Evolutionary conservation across 371 early-diverging fungal genomes (phyloP).

Genomic region (Apophysomyces ossiformis): DNA sequence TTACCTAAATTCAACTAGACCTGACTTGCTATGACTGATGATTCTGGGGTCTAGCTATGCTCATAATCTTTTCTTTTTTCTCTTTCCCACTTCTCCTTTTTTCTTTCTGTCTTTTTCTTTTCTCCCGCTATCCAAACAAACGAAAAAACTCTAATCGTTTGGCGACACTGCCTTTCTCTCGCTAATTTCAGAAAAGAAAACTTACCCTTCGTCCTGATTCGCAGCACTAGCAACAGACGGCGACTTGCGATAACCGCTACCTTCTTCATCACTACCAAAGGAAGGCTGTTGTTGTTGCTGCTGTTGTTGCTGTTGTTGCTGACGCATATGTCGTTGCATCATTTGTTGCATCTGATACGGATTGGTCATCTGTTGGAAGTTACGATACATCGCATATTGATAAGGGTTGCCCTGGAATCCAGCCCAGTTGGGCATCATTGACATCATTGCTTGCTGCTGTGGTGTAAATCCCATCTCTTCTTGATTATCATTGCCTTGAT

Average conservation of each 20-base stretch:
- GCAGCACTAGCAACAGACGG: constrained; percentile 35
- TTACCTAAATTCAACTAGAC: constrained; percentile 27
- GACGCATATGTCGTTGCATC: constrained; percentile 37
- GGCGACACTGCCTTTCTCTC: neutral
- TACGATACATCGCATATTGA: constrained; percentile 34
- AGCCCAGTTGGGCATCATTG: constrained; percentile 29
- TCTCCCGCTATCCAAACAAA: constrained; percentile 4
- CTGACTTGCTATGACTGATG: constrained; percentile 24
- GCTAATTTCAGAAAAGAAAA: constrained; percentile 14
- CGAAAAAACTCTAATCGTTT: constrained; percentile 9
- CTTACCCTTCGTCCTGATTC: constrained; percentile 65
- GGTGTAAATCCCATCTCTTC: constrained; percentile 18
- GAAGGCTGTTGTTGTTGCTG: constrained; percentile 23
- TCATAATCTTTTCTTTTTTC: neutral
- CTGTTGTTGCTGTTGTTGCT: constrained; percentile 27
- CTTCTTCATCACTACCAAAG: constrained; percentile 15
- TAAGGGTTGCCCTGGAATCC: constrained; percentile 25
- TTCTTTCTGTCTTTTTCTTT: neutral
- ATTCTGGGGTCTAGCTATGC: constrained; percentile 22
- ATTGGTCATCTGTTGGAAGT: constrained; percentile 37
- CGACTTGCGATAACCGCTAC: constrained; percentile 13
- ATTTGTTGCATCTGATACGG: constrained; percentile 48
- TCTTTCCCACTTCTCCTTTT: constrained; percentile 10
- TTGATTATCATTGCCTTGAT: neutral
- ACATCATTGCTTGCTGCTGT: constrained; percentile 17